Evolutionary conservation across 306 rosid genomes (phyloP).

Genomic region (Lotus japonicus): DNA sequence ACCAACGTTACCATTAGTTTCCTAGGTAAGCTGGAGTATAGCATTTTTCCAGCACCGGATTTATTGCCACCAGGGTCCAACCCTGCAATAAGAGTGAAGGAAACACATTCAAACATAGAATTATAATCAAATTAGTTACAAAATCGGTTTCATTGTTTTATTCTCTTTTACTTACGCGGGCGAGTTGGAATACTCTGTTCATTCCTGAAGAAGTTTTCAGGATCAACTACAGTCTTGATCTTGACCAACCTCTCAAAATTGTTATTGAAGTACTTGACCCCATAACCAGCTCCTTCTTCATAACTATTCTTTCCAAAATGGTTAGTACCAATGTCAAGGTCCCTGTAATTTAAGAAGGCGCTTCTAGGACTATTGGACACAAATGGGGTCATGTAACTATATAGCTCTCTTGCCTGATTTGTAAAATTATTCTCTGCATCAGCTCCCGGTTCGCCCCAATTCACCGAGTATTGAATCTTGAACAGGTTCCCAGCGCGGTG

Average conservation of each 20-base stretch:
- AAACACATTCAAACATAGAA: not conserved
- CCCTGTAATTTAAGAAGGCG: conserved; percentile 38
- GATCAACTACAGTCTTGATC: conserved; percentile 36
- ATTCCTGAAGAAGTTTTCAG: conserved; percentile 37
- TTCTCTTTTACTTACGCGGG: conserved; percentile 3
- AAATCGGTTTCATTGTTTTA: not conserved
- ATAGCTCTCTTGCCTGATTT: conserved; percentile 6
- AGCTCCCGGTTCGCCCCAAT: conserved; percentile 27
- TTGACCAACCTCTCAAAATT: conserved; percentile 39
- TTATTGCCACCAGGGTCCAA: not conserved
- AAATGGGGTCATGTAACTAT: conserved; percentile 41
- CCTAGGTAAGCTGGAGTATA: not conserved
- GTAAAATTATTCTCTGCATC: conserved; percentile 13
- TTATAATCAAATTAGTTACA: no score
- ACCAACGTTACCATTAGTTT: conserved; percentile 9
- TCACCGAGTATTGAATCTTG: conserved; percentile 41
- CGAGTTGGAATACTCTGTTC: conserved; percentile 37
- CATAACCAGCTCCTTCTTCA: conserved; percentile 37
- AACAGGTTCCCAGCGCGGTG: conserved; percentile 36
- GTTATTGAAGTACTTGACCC: conserved; percentile 30
- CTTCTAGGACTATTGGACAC: conserved; percentile 44
- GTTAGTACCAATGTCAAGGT: conserved; percentile 42
- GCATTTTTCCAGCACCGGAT: conserved; percentile 20
- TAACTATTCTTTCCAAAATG: conserved; percentile 26
- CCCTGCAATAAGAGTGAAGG: conserved; percentile 14